phyloP scores from a whole-genome alignment of 345 rosid species.

The Mangifera indica region DNA sequence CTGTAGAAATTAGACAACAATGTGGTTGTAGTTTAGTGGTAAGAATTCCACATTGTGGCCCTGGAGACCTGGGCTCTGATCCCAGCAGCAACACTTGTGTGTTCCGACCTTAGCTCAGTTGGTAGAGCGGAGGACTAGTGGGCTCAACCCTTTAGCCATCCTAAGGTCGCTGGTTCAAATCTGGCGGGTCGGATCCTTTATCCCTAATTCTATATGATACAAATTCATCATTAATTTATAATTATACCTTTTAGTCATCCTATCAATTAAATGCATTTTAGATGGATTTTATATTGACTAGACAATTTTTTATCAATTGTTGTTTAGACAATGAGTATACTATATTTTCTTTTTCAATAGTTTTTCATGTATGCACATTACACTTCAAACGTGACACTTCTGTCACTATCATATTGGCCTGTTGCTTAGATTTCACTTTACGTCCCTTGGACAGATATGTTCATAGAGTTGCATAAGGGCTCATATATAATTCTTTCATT shows the following conservation, averaged over 20 bases:
- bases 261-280: no score
- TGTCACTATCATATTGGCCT: not conserved
- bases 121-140: slow-evolving; percentile 94
- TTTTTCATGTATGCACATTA: no score
- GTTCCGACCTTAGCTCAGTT: slow-evolving; percentile 87
- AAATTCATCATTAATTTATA: not conserved
- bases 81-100: slow-evolving; percentile 50
- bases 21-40: slow-evolving; percentile 80
- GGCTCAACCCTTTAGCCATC: slow-evolving; percentile 21
- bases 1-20: fast-evolving
- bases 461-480: not conserved
- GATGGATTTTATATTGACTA: no score
- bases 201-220: no score
- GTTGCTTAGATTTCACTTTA: slow-evolving; percentile 87
- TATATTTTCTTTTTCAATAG: no score
- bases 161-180: slow-evolving; percentile 86
- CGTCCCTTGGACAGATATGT: slow-evolving; percentile 80
- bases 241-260: no score
- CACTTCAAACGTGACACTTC: no score
- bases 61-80: slow-evolving; percentile 65
- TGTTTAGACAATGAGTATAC: no score
- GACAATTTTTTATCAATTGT: no score
- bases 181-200: slow-evolving; percentile 56
- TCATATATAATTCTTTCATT: slow-evolving; percentile 6
- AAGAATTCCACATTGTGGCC: slow-evolving; percentile 71